These are phyloP conservation scores for Vararia minispora DNA, from an alignment of 768 basidiomycete genomes.

Conservation along the genomic window DNA sequence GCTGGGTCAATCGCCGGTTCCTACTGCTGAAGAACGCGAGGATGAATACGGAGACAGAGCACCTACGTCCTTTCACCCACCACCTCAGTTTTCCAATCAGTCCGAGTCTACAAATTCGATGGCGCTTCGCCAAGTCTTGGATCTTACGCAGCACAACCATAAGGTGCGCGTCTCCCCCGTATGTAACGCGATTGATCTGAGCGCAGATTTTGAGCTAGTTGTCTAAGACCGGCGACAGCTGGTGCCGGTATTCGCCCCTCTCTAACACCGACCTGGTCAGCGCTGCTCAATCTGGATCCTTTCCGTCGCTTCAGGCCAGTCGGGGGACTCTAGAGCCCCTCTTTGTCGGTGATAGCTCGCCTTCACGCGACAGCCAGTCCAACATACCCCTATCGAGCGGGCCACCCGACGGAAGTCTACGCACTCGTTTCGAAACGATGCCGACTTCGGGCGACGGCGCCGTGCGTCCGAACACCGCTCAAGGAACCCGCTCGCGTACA, in stretches of 20 bases:
- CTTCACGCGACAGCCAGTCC: too few species aligned
- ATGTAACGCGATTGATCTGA: conserved; percentile 22
- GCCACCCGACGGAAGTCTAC: too few species aligned
- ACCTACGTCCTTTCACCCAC: conserved; percentile 38
- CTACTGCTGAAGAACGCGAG: conserved; percentile 38
- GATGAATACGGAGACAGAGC: conserved; percentile 49
- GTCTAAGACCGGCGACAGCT: not conserved
- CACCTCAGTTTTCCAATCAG: conserved; percentile 20
- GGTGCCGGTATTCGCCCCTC: not conserved
- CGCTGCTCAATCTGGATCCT: not conserved
- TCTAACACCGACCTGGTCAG: not conserved
- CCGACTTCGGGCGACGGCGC: too few species aligned
- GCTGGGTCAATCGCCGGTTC: conserved; percentile 17
- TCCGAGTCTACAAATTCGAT: conserved; percentile 33
- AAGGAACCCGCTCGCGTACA: too few species aligned
- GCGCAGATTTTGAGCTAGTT: conserved; percentile 5
- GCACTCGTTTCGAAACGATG: too few species aligned
- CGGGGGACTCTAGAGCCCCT: too few species aligned
- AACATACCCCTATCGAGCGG: too few species aligned
- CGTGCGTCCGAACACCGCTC: too few species aligned
- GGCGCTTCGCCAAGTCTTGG: conserved; percentile 60
- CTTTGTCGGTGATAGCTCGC: too few species aligned
- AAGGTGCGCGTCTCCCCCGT: conserved; percentile 37
- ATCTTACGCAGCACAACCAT: conserved; percentile 59
- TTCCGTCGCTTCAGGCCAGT: too few species aligned